phyloP scores from a whole-genome alignment of 805 yeast genomes.

The Saccharomycopsis vini region DNA sequence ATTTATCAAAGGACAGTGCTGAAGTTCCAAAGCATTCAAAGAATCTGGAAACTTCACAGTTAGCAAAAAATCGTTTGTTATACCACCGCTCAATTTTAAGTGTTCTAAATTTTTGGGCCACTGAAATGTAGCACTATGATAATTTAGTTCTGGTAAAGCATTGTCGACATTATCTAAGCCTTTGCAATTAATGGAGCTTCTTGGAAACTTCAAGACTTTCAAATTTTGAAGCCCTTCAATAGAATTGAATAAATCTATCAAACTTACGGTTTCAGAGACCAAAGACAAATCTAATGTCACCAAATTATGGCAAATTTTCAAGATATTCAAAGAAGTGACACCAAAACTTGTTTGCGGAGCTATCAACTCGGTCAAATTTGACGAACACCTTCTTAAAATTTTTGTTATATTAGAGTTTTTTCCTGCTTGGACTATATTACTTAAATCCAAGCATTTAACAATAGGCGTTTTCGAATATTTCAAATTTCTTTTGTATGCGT shows the following conservation, averaged over 20 bases:
- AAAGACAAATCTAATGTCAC: conserved; percentile 66
- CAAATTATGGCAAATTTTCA: conserved; percentile 59
- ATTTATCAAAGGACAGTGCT: conserved; percentile 77
- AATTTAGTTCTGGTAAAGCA: conserved; percentile 30
- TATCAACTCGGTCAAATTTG: conserved; percentile 54
- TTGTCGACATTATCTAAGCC: conserved; percentile 22
- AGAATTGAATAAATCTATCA: conserved; percentile 69
- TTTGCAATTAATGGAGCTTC: conserved; percentile 67
- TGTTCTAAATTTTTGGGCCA: conserved; percentile 81
- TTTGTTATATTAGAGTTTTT: conserved; percentile 86
- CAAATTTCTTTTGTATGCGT: conserved; percentile 24
- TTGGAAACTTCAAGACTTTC: conserved; percentile 76
- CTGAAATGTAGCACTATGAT: conserved; percentile 29
- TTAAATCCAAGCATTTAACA: conserved; percentile 62
- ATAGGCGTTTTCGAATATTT: conserved; percentile 34
- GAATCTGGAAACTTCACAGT: conserved; percentile 65
- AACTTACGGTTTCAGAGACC: conserved; percentile 84
- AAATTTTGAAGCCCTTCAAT: conserved; percentile 53
- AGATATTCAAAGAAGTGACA: conserved; percentile 73
- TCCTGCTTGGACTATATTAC: conserved; percentile 80
- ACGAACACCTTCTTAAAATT: conserved; percentile 66
- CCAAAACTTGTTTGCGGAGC: conserved; percentile 98
- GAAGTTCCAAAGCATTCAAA: conserved; percentile 62
- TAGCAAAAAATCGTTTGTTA: conserved; percentile 68
- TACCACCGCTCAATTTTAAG: conserved; percentile 80